phyloP scores from a whole-genome alignment of 805 yeast species.

The Saccharomycopsis capsularis region DNA sequence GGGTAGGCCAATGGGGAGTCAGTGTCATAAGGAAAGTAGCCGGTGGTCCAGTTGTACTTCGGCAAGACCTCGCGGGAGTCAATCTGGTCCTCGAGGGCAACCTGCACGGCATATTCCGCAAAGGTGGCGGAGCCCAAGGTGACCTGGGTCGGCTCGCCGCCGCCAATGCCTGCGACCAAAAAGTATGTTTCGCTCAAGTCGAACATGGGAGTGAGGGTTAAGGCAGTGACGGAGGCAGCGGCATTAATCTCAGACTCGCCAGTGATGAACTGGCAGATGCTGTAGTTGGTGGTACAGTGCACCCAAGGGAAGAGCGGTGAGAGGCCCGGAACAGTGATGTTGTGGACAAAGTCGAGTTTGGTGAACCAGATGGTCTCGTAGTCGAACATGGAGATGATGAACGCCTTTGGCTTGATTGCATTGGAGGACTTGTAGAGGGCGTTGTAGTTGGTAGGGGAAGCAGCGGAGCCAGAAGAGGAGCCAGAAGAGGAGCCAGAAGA shows the following conservation, averaged over 20 bases:
- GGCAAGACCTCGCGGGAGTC: constrained; percentile 42
- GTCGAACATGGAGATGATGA: constrained; percentile 50
- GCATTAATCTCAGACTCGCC: constrained; percentile 69
- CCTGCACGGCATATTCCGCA: constrained; percentile 55
- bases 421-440: constrained; percentile 8
- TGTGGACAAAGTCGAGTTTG: constrained; percentile 41
- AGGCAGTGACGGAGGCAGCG: constrained; percentile 50
- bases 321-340: constrained; percentile 58
- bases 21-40: constrained; percentile 52
- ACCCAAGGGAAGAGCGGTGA: constrained; percentile 53
- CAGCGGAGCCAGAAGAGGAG: background rate
- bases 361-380: constrained; percentile 50
- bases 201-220: constrained; percentile 46
- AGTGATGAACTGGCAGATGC: constrained; percentile 55
- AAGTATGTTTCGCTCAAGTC: constrained; percentile 56
- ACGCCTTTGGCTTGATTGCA: constrained; percentile 40
- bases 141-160: constrained; percentile 49
- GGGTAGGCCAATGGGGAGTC: constrained; percentile 45
- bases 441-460: constrained; percentile 4
- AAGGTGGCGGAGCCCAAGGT: constrained; percentile 56
- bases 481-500: background rate
- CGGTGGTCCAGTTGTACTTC: constrained; percentile 47
- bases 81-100: constrained; percentile 51
- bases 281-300: constrained; percentile 46
- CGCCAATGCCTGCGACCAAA: constrained; percentile 60